Evolutionary conservation across 2,329 filamentous ascomycete species (phyloP).

Genomic region (Coniella vitis): DNA sequence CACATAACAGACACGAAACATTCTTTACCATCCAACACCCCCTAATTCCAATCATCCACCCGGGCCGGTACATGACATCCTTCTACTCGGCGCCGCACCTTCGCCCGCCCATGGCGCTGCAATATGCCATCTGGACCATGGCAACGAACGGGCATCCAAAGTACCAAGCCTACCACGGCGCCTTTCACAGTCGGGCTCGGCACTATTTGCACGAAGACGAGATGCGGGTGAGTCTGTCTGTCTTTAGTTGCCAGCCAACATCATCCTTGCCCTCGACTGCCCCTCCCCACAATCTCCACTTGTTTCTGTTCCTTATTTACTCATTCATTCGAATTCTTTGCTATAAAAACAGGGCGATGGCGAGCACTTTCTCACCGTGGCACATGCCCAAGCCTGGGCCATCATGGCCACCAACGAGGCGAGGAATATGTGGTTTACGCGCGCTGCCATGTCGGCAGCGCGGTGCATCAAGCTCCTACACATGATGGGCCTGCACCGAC

Average conservation of each 20-base stretch:
- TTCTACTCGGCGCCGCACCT: slow-evolving; percentile 66
- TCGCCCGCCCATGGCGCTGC: slow-evolving; percentile 73
- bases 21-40: slow-evolving; percentile 73
- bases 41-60: slow-evolving; percentile 71
- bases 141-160: slow-evolving; percentile 66
- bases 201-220: slow-evolving; percentile 82
- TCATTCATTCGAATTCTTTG: background rate
- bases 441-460: slow-evolving; percentile 77
- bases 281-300: background rate
- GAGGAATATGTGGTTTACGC: slow-evolving; percentile 75
- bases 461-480: slow-evolving; percentile 63
- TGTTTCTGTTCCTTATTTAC: background rate
- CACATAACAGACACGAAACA: slow-evolving; percentile 52
- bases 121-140: slow-evolving; percentile 84
- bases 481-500: slow-evolving; percentile 78
- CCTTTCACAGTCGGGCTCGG: slow-evolving; percentile 75
- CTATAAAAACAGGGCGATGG: slow-evolving; percentile 52
- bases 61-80: slow-evolving; percentile 64
- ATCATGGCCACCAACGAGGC: slow-evolving; percentile 75
- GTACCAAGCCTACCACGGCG: slow-evolving; percentile 63
- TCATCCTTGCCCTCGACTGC: too few species aligned
- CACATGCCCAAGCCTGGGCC: slow-evolving; percentile 74
- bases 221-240: slow-evolving; percentile 52
- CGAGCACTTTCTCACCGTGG: slow-evolving; percentile 71
- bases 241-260: too few species aligned